Conservation (phyloP, 202 grass and related monocot genomes). For the Setaria italica region DNA sequence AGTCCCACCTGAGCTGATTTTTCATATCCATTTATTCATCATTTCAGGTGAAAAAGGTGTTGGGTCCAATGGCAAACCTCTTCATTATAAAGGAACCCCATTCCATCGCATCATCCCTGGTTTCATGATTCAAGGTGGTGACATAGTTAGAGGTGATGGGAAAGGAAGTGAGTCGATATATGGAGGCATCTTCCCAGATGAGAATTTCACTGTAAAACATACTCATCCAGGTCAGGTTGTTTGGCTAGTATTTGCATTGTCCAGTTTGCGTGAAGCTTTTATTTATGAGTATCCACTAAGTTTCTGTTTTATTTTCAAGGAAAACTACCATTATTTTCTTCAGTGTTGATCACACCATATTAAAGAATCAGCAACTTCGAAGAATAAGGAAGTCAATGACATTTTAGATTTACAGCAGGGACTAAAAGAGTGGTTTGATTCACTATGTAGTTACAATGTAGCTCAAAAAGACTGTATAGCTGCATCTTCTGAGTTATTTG, state of each 20-base stretch:
- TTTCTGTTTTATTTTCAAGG: conserved; percentile 12
- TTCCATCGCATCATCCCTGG: conserved; percentile 92
- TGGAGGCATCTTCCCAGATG: conserved; percentile 81
- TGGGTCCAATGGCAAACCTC: conserved; percentile 65
- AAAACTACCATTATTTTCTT: background rate
- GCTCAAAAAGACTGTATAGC: conserved; percentile 1
- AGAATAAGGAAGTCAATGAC: background rate
- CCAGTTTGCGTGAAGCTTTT: conserved; percentile 10
- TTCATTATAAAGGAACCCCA: conserved; percentile 90
- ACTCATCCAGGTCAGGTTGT: conserved; percentile 75
- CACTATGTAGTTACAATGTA: background rate
- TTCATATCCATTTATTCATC: conserved; percentile 15
- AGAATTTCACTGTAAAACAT: conserved; percentile 89
- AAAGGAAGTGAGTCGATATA: conserved; percentile 89
- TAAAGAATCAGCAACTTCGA: background rate
- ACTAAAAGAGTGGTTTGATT: background rate
- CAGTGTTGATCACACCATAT: background rate
- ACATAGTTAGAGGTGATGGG: conserved; percentile 74
- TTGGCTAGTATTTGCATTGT: background rate
- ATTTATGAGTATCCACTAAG: background rate
- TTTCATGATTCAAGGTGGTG: conserved; percentile 98
- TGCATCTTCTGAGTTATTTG: background rate
- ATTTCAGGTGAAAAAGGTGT: conserved; percentile 81
- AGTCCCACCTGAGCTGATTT: conserved; percentile 27
- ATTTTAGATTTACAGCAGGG: background rate